Base-by-base conservation (phyloP, 176 grass and related monocot genomes). In the Triticum dicoccoides region DNA sequence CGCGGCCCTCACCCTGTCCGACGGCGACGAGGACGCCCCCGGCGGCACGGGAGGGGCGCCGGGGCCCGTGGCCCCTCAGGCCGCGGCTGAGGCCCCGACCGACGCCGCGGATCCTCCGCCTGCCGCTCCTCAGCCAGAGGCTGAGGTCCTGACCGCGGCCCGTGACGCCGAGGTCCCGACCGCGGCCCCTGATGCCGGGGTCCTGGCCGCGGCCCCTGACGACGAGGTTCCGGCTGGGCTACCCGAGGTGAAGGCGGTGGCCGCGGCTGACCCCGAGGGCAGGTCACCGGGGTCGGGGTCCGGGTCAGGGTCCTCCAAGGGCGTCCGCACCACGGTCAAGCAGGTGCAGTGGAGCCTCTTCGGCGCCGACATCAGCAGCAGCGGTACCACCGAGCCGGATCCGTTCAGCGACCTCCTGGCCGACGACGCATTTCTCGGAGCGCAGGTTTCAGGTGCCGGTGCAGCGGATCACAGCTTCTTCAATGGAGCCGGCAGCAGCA, bases 261-360 rank as follows among this genome's bases (percentile, higher is more conserved):
- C 64, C 17, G 67, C 15, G 0, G 38, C 52, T 12, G 42, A 9
- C 24, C 66, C 25, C 2, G 88, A 92, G 25, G 78, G 15, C n/a
- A 82, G 15, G 20, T 88, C 87, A 37, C 86, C 88, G 2, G 65
- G 73, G 3, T 78, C 86, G 0, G 81, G 27, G 10, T 59, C 56
- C 6, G 56, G 56, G 0, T 59, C 56, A 9, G 56, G 56, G 0
- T 59, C 56, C 56, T 59, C 56, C 6, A 92, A 70, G 35, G 76
- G 64, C 20, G 27, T 29, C 14, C 89, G 87, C 3, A 94, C 91
- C 2, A 73, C 93, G 13, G 66, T 98, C 74, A 98, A 94, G 90
- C 91, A 95, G 79, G 93, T 94, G 51, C 91, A 95, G 80, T 98
- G 96, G 96, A 98, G 85, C 37, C 84, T 83, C 68, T 98, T 98